Percentiles rank a stretch among this genome's conserved stretches.
These are phyloP conservation scores for Lecanicillium sp. DNA, from an alignment of 2,329 filamentous ascomycete species.

Conservation along the genomic window DNA sequence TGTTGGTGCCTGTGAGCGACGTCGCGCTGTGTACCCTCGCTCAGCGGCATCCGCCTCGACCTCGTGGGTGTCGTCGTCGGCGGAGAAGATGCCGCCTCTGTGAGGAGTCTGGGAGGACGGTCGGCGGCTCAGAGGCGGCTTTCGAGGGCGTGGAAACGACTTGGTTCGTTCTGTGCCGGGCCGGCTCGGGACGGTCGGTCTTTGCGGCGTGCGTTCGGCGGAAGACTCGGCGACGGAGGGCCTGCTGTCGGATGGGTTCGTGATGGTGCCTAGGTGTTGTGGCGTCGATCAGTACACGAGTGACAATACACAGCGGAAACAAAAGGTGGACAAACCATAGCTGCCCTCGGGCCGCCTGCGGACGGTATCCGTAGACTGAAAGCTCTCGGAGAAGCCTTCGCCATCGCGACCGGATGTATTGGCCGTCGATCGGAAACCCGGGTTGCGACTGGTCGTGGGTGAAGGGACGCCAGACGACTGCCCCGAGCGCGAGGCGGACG, in stretches of 20 bases:
- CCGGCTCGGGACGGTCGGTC: conserved; percentile 19
- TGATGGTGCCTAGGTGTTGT: conserved; percentile 23
- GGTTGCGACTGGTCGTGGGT: conserved; percentile 40
- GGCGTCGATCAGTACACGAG: neutral
- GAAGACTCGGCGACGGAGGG: neutral
- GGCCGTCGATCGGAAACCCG: conserved; percentile 18
- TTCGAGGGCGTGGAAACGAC: conserved; percentile 48
- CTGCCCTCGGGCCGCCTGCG: conserved; percentile 46
- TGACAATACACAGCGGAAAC: neutral
- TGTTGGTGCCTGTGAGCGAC: conserved; percentile 23
- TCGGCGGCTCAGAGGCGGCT: conserved; percentile 66
- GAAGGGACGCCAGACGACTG: conserved; percentile 33
- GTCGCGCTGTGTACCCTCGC: conserved; percentile 27
- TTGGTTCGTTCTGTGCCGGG: conserved; percentile 42
- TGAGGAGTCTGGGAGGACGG: conserved; percentile 72
- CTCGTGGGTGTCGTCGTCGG: conserved; percentile 79
- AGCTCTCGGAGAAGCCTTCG: conserved; percentile 43
- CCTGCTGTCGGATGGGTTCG: conserved; percentile 3
- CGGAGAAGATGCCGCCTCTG: conserved; percentile 80
- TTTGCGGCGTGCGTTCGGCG: conserved; percentile 2
- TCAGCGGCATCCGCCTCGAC: conserved; percentile 60
- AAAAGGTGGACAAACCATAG: conserved; percentile 43
- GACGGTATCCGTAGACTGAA: conserved; percentile 53
- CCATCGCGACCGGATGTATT: conserved; percentile 25
- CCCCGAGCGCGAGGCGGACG: conserved; percentile 27